Evolutionary conservation across 257 asterid species (phyloP), one percentile per base, ranked within the genome.

Genomic region (Mentha longifolia): DNA sequence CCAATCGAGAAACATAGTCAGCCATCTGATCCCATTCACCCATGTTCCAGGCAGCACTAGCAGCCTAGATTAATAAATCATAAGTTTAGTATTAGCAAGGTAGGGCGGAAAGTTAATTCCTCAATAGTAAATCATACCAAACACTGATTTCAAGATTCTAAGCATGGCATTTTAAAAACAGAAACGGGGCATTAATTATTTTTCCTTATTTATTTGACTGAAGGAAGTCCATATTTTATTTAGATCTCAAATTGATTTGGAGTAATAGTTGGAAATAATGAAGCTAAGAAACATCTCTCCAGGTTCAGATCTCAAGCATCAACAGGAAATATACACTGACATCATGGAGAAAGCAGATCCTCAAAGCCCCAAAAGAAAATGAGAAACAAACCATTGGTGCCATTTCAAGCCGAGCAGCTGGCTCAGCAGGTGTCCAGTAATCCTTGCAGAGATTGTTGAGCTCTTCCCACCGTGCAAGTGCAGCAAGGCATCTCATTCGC

Each of bases 11-110:
- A 83, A 95, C 99, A 86, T 95, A 95, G 33, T 95, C 99, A 47
- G 95, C 85, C 99, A 95, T 95, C 84, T 95, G 98, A 81, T 95
- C 99, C 99, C 99, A 95, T 78, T 95, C 99, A 55, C 98, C 96
- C 99, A 95, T 95, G 93, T 95, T 92, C 99, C 99, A 95, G 77
- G 99, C 99, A 88, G 98, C 97, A 70, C 3, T 74, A 71, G 99
- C 98, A 85, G 99, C 99, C 99, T 95, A 79, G 69, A 76, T 54
- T 46, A 81, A 63, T 59, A 72, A n/a, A 66, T 65, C 47, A 59
- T 11, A 17, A 39, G 74, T 20, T 61, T 77, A 59, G 28, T 31
- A 67, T 68, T 61, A 61, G 20, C 71, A 33, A 47, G 66, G 58
- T 42, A 57, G 49, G 52, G 50, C 20, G 19, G 59, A 41, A 65